A percentile compares a stretch with the other conserved stretches of the same genome.
Conservation (phyloP, 345 rosid species). For the Gossypium arboreum region DNA sequence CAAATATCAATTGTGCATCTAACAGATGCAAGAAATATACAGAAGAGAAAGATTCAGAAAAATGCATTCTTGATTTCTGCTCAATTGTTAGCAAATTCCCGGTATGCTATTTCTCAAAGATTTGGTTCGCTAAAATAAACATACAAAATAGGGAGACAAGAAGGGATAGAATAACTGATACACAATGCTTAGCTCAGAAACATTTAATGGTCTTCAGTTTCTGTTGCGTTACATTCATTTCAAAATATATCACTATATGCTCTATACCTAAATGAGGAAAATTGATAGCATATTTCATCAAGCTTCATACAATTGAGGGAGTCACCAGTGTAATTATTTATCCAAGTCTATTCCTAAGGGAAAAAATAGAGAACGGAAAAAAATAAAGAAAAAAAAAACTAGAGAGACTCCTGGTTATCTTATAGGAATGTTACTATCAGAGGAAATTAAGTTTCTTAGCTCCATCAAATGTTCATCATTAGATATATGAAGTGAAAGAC, state of each 20-base stretch:
- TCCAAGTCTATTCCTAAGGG: slow-evolving; percentile 29
- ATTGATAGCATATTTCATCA: slow-evolving; percentile 13
- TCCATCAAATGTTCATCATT: slow-evolving; percentile 82
- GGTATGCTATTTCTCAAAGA: slow-evolving; percentile 3
- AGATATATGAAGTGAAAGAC: slow-evolving; percentile 62
- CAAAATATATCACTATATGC: slow-evolving; percentile 26
- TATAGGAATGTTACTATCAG: slow-evolving; percentile 42
- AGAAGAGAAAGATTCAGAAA: neutral
- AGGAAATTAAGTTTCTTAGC: slow-evolving; percentile 66
- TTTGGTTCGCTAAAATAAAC: neutral
- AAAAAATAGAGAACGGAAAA: neutral
- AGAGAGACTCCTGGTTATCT: slow-evolving; percentile 37
- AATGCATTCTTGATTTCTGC: slow-evolving; percentile 4
- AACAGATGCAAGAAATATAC: slow-evolving; percentile 3
- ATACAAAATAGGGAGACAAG: slow-evolving; percentile 4
- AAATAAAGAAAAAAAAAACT: slow-evolving; percentile 16
- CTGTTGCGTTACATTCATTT: slow-evolving; percentile 29
- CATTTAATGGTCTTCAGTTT: slow-evolving; percentile 20
- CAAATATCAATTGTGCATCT: neutral
- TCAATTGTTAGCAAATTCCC: neutral
- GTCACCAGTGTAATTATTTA: slow-evolving; percentile 17
- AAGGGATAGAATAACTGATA: slow-evolving; percentile 5
- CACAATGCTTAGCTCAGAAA: slow-evolving; percentile 13
- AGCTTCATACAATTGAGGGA: slow-evolving; percentile 30
- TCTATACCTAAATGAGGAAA: slow-evolving; percentile 18